Evolutionary conservation across 495 filamentous ascomycete genomes (phyloP).

Genomic region (Talaromyces adpressus): DNA sequence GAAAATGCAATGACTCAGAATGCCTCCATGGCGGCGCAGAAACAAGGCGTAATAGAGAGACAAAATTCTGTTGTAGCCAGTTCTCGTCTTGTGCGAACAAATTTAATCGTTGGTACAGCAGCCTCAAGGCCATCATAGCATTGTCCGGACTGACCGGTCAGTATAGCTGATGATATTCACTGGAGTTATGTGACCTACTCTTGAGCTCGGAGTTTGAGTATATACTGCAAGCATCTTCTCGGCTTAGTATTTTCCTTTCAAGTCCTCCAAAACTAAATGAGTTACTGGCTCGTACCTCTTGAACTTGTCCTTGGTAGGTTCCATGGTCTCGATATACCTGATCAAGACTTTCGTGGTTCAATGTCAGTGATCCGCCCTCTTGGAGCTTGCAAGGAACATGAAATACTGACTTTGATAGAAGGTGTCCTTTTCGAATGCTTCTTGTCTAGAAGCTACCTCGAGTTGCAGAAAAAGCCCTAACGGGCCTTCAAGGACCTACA

Average conservation of each 20-base stretch:
- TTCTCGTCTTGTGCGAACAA: constrained; percentile 31
- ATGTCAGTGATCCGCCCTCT: neutral
- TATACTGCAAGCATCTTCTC: constrained; percentile 6
- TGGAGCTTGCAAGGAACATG: constrained; percentile 12
- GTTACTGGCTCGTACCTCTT: constrained; percentile 36
- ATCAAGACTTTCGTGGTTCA: constrained; percentile 18
- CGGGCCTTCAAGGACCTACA: constrained; percentile 53
- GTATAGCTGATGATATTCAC: neutral
- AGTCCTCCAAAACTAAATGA: constrained; percentile 8
- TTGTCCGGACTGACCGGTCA: neutral
- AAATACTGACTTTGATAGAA: constrained; percentile 43
- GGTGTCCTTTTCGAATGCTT: constrained; percentile 26
- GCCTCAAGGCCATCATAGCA: constrained; percentile 45
- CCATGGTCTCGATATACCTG: constrained; percentile 46
- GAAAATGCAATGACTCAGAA: constrained; percentile 15
- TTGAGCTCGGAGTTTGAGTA: neutral
- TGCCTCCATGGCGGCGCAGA: constrained; percentile 23
- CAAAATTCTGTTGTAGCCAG: constrained; percentile 58
- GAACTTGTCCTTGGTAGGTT: constrained; percentile 56
- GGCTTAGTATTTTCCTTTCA: neutral
- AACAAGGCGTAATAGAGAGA: constrained; percentile 55
- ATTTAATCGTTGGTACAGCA: constrained; percentile 46
- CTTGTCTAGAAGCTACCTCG: constrained; percentile 46
- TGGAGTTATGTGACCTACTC: neutral
- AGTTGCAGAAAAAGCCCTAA: constrained; percentile 63